These are phyloP conservation scores for Pichia sp. DNA, from an alignment of 1,139 yeast species.

Conservation along the genomic window DNA sequence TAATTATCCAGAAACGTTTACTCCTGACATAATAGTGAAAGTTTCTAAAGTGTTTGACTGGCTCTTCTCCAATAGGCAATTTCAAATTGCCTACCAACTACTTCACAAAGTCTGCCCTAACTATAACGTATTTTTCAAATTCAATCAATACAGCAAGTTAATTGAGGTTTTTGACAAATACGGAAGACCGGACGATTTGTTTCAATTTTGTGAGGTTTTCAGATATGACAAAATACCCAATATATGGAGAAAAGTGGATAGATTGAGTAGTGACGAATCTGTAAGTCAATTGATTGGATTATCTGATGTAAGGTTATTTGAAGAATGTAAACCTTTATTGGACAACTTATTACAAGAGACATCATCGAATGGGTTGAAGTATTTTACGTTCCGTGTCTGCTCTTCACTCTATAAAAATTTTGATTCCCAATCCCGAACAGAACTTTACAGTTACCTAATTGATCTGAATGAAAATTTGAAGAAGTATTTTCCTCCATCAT, in stretches of 20 bases:
- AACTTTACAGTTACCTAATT: conserved; percentile 8
- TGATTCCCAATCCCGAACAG: conserved; percentile 11
- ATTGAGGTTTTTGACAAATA: conserved; percentile 18
- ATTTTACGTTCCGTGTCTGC: conserved; percentile 10
- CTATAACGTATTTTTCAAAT: conserved; percentile 16
- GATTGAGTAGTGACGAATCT: conserved; percentile 8
- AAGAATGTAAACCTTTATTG: conserved; percentile 5
- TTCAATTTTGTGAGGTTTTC: conserved; percentile 15
- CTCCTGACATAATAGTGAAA: conserved; percentile 15
- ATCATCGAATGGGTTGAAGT: conserved; percentile 12
- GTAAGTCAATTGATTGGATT: conserved; percentile 11
- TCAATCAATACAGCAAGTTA: conserved; percentile 15
- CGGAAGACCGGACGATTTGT: conserved; percentile 19
- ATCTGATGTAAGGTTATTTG: conserved; percentile 5
- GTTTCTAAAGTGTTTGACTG: conserved; percentile 19
- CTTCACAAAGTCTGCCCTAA: conserved; percentile 10
- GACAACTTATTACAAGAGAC: conserved; percentile 1
- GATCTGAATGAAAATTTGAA: background rate
- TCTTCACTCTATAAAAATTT: conserved; percentile 12
- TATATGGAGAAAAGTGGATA: conserved; percentile 13
- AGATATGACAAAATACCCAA: conserved; percentile 17
- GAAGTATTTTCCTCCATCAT: conserved; percentile 14
- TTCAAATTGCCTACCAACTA: conserved; percentile 13
- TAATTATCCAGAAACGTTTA: conserved; percentile 14
- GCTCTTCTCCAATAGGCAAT: conserved; percentile 19